Evolutionary conservation across 805 yeast genomes (phyloP).

Genomic region (Ogataea trehalophila): DNA sequence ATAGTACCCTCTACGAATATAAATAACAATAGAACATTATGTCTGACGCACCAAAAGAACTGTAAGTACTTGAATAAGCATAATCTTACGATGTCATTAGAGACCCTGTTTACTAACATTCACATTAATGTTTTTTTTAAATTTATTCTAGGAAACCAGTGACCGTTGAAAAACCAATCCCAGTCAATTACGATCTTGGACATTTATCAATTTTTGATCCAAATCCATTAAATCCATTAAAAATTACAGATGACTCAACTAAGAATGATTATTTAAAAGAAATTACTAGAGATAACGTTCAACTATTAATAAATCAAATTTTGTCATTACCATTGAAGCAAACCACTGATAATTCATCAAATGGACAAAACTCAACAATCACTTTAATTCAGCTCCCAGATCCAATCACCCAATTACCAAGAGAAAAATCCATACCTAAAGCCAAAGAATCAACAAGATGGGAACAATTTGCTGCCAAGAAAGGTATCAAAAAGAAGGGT

Average conservation of each 20-base stretch:
- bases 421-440: slow-evolving; percentile 95
- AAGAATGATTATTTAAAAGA: slow-evolving; percentile 61
- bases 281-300: slow-evolving; percentile 87
- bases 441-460: slow-evolving; percentile 90
- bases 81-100: not conserved
- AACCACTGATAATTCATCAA: slow-evolving; percentile 46
- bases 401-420: slow-evolving; percentile 75
- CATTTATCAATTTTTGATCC: slow-evolving; percentile 86
- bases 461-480: slow-evolving; percentile 94
- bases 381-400: slow-evolving; percentile 82
- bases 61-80: slow-evolving; percentile 10
- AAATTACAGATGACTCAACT: slow-evolving; percentile 46
- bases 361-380: slow-evolving; percentile 64
- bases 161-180: slow-evolving; percentile 87
- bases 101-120: not conserved
- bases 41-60: slow-evolving; percentile 11
- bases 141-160: slow-evolving; percentile 50
- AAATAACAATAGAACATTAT: not conserved
- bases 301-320: slow-evolving; percentile 83
- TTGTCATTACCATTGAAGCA: slow-evolving; percentile 84
- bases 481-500: slow-evolving; percentile 89
- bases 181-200: slow-evolving; percentile 85
- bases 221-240: slow-evolving; percentile 69
- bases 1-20: not conserved
- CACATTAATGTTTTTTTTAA: not conserved